phyloP scores from a whole-genome alignment of 2,329 filamentous ascomycete genomes.

The Knufia fluminis region DNA sequence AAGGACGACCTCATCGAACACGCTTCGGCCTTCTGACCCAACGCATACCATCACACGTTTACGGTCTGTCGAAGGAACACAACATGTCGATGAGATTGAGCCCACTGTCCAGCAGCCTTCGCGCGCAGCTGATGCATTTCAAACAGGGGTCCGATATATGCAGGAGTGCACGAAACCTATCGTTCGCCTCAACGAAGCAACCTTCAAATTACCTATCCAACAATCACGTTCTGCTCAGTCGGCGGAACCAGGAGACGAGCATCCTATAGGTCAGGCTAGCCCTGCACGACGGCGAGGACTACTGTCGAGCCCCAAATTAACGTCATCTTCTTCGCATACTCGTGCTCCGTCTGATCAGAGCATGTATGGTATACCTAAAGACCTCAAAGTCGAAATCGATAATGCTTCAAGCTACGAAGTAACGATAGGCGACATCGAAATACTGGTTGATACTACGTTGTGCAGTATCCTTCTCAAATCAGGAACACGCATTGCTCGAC shows the following conservation, averaged over 20 bases:
- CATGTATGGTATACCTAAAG: conserved; percentile 2
- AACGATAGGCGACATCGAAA: conserved; percentile 3
- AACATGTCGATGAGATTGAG: not conserved
- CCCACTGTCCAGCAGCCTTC: not conserved
- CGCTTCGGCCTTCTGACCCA: not conserved
- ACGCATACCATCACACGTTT: not conserved
- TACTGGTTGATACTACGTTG: not conserved
- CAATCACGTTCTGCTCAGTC: not conserved
- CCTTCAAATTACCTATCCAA: not conserved
- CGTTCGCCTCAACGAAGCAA: conserved; percentile 3
- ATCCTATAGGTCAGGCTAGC: not conserved
- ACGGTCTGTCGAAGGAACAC: not conserved
- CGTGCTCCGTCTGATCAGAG: conserved; percentile 3
- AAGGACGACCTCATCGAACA: not conserved
- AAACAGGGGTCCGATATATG: not conserved
- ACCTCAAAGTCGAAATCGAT: not conserved
- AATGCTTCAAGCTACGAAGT: not conserved
- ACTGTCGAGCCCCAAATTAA: not conserved
- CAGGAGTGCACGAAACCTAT: conserved; percentile 3
- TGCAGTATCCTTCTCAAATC: conserved; percentile 2
- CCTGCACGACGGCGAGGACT: not conserved
- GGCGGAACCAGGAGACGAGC: not conserved
- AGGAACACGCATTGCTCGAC: not conserved
- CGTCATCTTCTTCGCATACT: not conserved
- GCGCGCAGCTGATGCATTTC: not conserved